Conservation (phyloP, 2,329 filamentous ascomycete species). For the Clarireedia paspali region DNA sequence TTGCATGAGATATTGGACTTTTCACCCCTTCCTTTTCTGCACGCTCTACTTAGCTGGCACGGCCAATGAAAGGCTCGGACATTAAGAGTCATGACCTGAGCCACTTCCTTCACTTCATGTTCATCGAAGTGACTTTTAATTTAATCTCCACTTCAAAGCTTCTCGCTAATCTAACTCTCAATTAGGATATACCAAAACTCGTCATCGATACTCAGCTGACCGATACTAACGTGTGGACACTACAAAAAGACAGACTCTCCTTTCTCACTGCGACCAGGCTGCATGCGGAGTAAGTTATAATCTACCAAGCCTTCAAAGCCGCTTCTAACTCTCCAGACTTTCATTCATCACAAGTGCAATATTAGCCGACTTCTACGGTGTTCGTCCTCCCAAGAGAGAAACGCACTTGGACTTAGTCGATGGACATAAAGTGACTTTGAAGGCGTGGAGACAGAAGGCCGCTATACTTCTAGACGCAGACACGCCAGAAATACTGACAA, state of each 20-base stretch:
- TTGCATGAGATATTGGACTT: too few relatives aligned
- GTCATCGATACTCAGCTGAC: not conserved
- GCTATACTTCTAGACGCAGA: not conserved
- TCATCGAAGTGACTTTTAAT: not conserved
- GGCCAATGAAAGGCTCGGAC: not conserved
- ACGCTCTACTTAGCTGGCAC: too few relatives aligned
- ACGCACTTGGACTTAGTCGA: not conserved
- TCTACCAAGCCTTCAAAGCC: not conserved
- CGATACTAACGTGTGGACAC: not conserved
- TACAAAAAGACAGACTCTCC: not conserved
- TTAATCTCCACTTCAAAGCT: not conserved
- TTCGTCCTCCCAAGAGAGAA: not conserved
- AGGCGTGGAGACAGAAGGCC: not conserved
- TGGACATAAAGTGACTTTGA: not conserved
- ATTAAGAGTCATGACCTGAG: not conserved
- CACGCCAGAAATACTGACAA: not conserved
- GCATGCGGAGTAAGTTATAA: not conserved
- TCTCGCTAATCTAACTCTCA: not conserved
- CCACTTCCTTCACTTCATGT: not conserved
- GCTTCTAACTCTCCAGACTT: not conserved
- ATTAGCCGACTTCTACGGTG: not conserved
- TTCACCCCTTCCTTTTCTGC: too few relatives aligned
- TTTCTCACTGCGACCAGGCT: not conserved
- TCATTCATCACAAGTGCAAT: not conserved
- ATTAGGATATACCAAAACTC: not conserved